phyloP scores from a whole-genome alignment of 1,284 basidiomycete genomes.

The Trametes pubescens region DNA sequence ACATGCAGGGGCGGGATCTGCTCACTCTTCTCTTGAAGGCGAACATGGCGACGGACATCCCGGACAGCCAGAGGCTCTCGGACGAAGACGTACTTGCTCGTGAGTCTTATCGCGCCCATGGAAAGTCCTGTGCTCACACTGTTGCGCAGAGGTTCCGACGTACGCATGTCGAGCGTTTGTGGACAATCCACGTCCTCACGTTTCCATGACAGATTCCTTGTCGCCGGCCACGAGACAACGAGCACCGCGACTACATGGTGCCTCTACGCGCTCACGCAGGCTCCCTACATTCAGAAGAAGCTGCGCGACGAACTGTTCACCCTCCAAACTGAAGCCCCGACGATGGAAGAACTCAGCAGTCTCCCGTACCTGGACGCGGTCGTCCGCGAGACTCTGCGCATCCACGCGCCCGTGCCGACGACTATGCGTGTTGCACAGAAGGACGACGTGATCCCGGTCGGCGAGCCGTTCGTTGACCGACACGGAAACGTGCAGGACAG shows the following conservation, averaged over 20 bases:
- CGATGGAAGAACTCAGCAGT: slow-evolving; percentile 66
- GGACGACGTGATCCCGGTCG: slow-evolving; percentile 56
- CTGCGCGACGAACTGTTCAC: slow-evolving; percentile 73
- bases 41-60: slow-evolving; percentile 57
- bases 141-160: slow-evolving; percentile 2
- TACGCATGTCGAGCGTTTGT: background rate
- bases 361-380: slow-evolving; percentile 72
- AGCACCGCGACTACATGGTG: slow-evolving; percentile 59
- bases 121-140: background rate
- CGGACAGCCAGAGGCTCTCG: slow-evolving; percentile 52
- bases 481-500: slow-evolving; percentile 38
- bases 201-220: slow-evolving; percentile 50
- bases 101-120: slow-evolving; percentile 35
- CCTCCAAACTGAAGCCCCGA: slow-evolving; percentile 45
- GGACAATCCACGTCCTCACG: background rate
- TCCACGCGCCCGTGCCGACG: slow-evolving; percentile 67
- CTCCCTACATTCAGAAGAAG: slow-evolving; percentile 65
- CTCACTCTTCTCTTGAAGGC: slow-evolving; percentile 51
- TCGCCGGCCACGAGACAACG: slow-evolving; percentile 83
- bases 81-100: slow-evolving; percentile 67
- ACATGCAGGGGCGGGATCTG: slow-evolving; percentile 39
- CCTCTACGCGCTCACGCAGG: slow-evolving; percentile 66
- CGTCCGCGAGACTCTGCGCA: slow-evolving; percentile 73
- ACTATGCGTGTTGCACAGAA: slow-evolving; percentile 60
- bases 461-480: slow-evolving; percentile 40